Percentiles rank a stretch among this genome's conserved stretches.
phyloP scores from a whole-genome alignment of 1,139 yeast genomes.

The Suhomyces guaymorum region DNA sequence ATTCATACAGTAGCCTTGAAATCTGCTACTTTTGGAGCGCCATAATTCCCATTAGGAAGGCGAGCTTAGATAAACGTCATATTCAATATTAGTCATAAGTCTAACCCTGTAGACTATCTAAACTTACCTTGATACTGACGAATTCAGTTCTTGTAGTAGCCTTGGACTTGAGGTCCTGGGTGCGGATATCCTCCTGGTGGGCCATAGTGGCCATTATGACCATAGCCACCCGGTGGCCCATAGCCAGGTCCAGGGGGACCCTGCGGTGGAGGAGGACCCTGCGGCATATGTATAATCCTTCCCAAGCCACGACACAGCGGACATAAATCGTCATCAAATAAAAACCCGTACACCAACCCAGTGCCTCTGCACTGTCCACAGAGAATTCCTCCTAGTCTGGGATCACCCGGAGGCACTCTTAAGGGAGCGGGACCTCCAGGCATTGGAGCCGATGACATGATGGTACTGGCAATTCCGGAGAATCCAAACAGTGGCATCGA shows the following conservation, averaged over 20 bases:
- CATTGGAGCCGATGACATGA: conserved; percentile 1
- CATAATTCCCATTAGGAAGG: no score
- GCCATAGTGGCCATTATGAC: no score
- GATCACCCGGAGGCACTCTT: conserved; percentile 77
- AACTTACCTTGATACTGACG: no score
- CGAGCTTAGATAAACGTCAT: no score
- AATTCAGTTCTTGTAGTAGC: conserved; percentile 3
- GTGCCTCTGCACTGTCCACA: conserved; percentile 81
- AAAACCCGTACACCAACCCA: conserved; percentile 51
- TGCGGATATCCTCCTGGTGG: conserved; percentile 4
- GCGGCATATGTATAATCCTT: conserved; percentile 31
- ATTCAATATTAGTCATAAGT: no score
- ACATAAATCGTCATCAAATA: conserved; percentile 60
- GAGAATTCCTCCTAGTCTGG: conserved; percentile 73
- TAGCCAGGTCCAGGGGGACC: conserved; percentile 6
- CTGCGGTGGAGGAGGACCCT: conserved; percentile 2
- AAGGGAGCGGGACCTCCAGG: conserved; percentile 23
- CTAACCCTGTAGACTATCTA: no score
- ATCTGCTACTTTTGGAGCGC: no score
- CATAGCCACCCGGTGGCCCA: background rate
- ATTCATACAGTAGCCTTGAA: no score
- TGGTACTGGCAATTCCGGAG: conserved; percentile 4
- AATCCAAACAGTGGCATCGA: conserved; percentile 6
- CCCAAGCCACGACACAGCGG: conserved; percentile 70
- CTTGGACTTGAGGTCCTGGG: conserved; percentile 4